Conservation (phyloP, 1,284 basidiomycete genomes). For the Takashimella koratensis region DNA sequence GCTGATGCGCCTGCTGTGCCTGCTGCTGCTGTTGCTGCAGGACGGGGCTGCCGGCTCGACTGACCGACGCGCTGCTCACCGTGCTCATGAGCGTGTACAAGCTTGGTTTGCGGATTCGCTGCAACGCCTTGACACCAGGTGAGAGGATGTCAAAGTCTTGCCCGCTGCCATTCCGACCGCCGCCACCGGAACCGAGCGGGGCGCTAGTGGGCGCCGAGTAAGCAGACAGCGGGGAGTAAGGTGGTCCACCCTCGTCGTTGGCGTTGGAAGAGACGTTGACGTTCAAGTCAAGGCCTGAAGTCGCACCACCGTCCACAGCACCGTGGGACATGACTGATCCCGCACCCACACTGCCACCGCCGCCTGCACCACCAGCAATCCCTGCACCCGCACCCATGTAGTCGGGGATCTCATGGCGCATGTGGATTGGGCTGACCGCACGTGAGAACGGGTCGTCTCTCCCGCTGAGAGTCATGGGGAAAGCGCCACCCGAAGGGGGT, state of each 20-base stretch:
- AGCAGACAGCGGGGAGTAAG: not conserved
- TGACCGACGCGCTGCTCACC: not conserved
- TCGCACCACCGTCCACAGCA: not conserved
- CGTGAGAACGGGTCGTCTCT: slow-evolving; percentile 30
- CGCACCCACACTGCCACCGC: not conserved
- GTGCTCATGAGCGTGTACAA: slow-evolving; percentile 24
- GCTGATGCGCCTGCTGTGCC: not conserved
- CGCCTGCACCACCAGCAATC: not conserved
- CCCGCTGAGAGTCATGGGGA: slow-evolving; percentile 17
- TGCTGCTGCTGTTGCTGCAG: not conserved
- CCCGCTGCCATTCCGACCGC: not conserved
- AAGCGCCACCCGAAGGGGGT: slow-evolving; percentile 6
- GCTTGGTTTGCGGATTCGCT: slow-evolving; percentile 26
- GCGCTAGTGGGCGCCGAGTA: not conserved
- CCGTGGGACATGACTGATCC: not conserved
- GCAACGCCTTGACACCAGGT: slow-evolving; percentile 16
- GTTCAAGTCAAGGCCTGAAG: not conserved
- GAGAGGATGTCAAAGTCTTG: not conserved
- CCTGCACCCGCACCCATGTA: not conserved
- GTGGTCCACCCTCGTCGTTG: not conserved
- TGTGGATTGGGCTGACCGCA: slow-evolving; percentile 30
- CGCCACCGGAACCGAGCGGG: not conserved
- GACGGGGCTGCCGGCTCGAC: not conserved
- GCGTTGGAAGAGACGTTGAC: not conserved
- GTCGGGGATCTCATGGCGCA: not conserved